Conservation (phyloP, 768 basidiomycete species). For the Gymnopilus junonius region DNA sequence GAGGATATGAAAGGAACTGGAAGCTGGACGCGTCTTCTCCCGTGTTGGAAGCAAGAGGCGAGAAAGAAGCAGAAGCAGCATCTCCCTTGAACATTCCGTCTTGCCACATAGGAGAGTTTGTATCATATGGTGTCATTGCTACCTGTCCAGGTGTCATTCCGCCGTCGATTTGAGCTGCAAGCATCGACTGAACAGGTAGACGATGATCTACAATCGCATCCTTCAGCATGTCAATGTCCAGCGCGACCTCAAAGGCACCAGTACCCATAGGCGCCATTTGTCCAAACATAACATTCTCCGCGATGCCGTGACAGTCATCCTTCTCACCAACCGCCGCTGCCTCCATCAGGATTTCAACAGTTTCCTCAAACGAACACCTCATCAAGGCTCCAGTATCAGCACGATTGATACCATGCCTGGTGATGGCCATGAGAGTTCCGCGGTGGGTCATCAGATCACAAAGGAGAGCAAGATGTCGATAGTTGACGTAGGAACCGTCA, state of each 20-base stretch:
- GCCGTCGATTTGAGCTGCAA: slow-evolving; percentile 79
- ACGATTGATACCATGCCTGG: slow-evolving; percentile 98
- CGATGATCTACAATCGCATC: slow-evolving; percentile 98
- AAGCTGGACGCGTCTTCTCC: slow-evolving; percentile 84
- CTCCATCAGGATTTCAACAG: slow-evolving; percentile 98
- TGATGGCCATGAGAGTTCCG: slow-evolving; percentile 95
- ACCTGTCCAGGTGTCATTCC: slow-evolving; percentile 92
- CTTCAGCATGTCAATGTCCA: slow-evolving; percentile 98
- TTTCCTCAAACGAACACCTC: slow-evolving; percentile 99
- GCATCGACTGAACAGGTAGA: slow-evolving; percentile 81
- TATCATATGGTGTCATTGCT: slow-evolving; percentile 97
- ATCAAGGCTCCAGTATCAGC: slow-evolving; percentile 99
- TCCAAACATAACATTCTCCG: slow-evolving; percentile 99
- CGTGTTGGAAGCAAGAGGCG: slow-evolving; percentile 87
- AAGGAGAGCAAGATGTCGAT: slow-evolving; percentile 93
- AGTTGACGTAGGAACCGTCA: slow-evolving; percentile 99
- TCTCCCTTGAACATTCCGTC: slow-evolving; percentile 81
- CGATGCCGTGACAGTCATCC: slow-evolving; percentile 97
- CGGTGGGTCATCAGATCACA: slow-evolving; percentile 99
- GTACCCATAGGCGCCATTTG: slow-evolving; percentile 99
- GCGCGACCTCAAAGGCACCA: slow-evolving; percentile 91
- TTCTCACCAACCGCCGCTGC: slow-evolving; percentile 98
- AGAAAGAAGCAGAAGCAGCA: slow-evolving; percentile 87
- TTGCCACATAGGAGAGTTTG: slow-evolving; percentile 85
- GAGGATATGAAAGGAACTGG: slow-evolving; percentile 76